Base-by-base conservation (phyloP, 768 basidiomycete genomes). In the Russula foetens region DNA sequence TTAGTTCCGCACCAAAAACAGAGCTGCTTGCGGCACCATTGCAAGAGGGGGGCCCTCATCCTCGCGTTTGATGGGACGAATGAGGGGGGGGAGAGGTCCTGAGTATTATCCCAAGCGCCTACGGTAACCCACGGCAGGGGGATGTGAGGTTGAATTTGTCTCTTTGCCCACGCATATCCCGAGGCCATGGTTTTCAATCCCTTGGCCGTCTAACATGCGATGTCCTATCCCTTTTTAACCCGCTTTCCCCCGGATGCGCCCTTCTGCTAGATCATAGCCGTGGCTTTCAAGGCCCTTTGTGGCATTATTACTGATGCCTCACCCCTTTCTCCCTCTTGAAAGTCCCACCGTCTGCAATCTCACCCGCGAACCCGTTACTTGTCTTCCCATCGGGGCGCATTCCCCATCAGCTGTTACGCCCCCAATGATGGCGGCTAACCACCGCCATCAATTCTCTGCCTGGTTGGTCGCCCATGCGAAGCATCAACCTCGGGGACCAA, bases 21-120 rank as follows among this genome's bases (percentile, higher is more conserved):
- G 84, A 21, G 80, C 84, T 69, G 81, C 83, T 47, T 83, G 85
- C 63, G 85, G 83, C 55, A 75, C 79, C 63, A 84, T 86, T 58
- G 84, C 83, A 61, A 89, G n/a, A n/a, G 90, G 72, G 92, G 94
- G 74, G 90, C 89, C n/a, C 92, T 95, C 45, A 92, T 96, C 54
- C 78, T 95, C 2, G 9, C 14, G 35, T 35, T 11, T 35, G 35
- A 35, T 66, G 87, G 84, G 62, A 79, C 77, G 66, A 84, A 78
- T 65, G 78, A 77, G 8, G 4, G 14, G 9, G 35, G 35, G 35
- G 35, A 11, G 6, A 12, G 9, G 35, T 35, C 35, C 35, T 12
- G 6, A 35, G 14, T 2, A 35, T 7, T 7, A 35, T 7, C 9
- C 72, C 33, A 48, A 53, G 38, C 26, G 43, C 14, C 68, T 80